Percentiles rank a stretch among this genome's conserved stretches.
Evolutionary conservation across 805 yeast genomes (phyloP).

Genomic region (Metschnikowia cerradonensis): DNA sequence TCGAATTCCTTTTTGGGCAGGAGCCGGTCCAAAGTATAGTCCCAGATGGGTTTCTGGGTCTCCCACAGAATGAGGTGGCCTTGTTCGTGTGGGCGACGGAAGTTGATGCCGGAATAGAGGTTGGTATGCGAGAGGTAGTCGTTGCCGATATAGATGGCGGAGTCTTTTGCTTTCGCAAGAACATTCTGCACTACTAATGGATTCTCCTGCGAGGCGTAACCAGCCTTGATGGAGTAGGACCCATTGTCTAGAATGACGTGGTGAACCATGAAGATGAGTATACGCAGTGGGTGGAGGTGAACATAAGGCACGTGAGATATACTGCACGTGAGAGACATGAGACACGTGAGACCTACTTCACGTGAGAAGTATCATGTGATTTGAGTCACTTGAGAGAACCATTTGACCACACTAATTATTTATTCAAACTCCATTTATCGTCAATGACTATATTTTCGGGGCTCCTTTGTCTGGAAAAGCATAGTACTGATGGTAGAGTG

Average conservation of each 20-base stretch:
- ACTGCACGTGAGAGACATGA: background rate
- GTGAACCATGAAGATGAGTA: conserved; percentile 1
- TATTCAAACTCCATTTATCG: too few relatives aligned
- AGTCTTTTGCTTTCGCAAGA: conserved; percentile 71
- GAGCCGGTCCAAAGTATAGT: conserved; percentile 52
- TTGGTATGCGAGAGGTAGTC: conserved; percentile 59
- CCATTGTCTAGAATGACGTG: conserved; percentile 82
- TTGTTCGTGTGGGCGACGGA: conserved; percentile 79
- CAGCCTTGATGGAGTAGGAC: conserved; percentile 68
- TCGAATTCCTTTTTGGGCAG: conserved; percentile 39
- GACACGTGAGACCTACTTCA: too few relatives aligned
- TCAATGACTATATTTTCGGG: too few relatives aligned
- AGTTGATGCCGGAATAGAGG: conserved; percentile 69
- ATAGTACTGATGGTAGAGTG: too few relatives aligned
- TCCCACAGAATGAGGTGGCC: conserved; percentile 94
- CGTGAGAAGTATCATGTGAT: too few relatives aligned
- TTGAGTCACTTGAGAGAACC: too few relatives aligned
- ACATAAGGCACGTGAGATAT: background rate
- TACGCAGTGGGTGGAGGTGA: background rate
- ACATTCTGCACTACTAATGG: conserved; percentile 64
- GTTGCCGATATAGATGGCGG: conserved; percentile 63
- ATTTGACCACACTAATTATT: too few relatives aligned
- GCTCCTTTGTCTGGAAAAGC: too few relatives aligned
- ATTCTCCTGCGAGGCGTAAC: conserved; percentile 21
- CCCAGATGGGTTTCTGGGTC: conserved; percentile 86